Percentiles rank a stretch among this genome's conserved stretches.
Conservation (phyloP, 768 basidiomycete species). For the Rhizopogon rudus region DNA sequence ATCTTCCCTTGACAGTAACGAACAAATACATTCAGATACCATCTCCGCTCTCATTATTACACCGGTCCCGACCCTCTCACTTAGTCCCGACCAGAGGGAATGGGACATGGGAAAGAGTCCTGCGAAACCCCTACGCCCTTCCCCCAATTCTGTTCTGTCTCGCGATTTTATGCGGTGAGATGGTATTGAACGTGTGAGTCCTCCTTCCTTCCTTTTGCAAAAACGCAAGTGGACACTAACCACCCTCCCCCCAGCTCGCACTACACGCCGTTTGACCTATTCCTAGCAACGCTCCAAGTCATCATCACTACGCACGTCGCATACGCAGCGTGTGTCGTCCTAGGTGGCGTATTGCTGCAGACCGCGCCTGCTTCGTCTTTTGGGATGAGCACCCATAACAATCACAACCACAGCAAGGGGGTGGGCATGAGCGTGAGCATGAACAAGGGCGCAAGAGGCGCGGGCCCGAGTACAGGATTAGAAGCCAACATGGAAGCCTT, state of each 20-base stretch:
- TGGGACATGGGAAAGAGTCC: constrained; percentile 21
- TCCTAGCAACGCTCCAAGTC: constrained; percentile 75
- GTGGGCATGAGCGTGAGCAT: not conserved
- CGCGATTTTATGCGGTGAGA: constrained; percentile 48
- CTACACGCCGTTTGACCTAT: constrained; percentile 75
- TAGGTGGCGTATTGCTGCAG: constrained; percentile 85
- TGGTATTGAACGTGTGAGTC: constrained; percentile 53
- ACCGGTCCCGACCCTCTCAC: constrained; percentile 5
- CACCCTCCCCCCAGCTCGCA: constrained; percentile 32
- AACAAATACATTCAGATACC: constrained; percentile 51
- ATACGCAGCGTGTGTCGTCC: constrained; percentile 76
- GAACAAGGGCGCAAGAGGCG: constrained; percentile 6
- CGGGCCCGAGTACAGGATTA: constrained; percentile 12
- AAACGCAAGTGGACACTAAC: not conserved
- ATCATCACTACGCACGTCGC: constrained; percentile 78
- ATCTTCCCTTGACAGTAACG: constrained; percentile 38
- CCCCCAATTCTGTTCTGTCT: constrained; percentile 57
- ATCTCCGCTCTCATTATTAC: constrained; percentile 43
- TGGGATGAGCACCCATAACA: not conserved
- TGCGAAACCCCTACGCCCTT: constrained; percentile 73
- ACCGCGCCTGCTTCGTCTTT: constrained; percentile 58
- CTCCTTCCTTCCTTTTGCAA: not conserved
- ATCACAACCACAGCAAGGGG: not conserved
- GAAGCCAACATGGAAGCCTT: constrained; percentile 78
- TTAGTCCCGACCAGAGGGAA: not conserved